phyloP scores from a whole-genome alignment of 371 early-diverging fungal species.

The Smittium mucronatum region DNA sequence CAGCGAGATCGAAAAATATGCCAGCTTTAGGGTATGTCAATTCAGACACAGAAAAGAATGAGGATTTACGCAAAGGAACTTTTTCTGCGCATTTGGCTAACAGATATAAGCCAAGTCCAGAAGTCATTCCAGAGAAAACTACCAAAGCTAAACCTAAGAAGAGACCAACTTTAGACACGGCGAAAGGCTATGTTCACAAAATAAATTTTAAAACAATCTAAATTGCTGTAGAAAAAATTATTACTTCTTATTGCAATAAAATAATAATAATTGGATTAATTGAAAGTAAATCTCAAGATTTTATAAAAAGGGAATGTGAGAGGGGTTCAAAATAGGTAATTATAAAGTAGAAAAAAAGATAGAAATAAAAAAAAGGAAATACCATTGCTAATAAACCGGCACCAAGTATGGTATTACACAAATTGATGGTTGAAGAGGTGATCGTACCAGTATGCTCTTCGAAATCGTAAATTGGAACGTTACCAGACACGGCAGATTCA shows the following conservation, averaged over 20 bases:
- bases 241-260: no score
- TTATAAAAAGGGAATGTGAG: no score
- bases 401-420: slow-evolving; percentile 89
- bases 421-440: slow-evolving; percentile 43
- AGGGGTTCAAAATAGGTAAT: no score
- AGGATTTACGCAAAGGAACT: slow-evolving; percentile 60
- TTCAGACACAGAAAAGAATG: slow-evolving; percentile 79
- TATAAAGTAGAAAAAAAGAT: slow-evolving; percentile 1
- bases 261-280: no score
- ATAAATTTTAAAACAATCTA: slow-evolving; percentile 14
- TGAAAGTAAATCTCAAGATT: no score
- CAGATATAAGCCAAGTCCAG: slow-evolving; percentile 74
- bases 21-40: slow-evolving; percentile 86
- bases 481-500: not conserved
- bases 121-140: slow-evolving; percentile 53
- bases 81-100: slow-evolving; percentile 58
- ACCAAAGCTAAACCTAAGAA: slow-evolving; percentile 67
- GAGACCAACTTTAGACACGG: slow-evolving; percentile 77
- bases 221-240: slow-evolving; percentile 20
- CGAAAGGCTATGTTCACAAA: slow-evolving; percentile 40
- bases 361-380: not conserved
- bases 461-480: slow-evolving; percentile 6
- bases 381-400: slow-evolving; percentile 94
- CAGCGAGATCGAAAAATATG: slow-evolving; percentile 86
- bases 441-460: slow-evolving; percentile 30